Conservation (phyloP, 257 asterid genomes). For the Lycium barbarum region DNA sequence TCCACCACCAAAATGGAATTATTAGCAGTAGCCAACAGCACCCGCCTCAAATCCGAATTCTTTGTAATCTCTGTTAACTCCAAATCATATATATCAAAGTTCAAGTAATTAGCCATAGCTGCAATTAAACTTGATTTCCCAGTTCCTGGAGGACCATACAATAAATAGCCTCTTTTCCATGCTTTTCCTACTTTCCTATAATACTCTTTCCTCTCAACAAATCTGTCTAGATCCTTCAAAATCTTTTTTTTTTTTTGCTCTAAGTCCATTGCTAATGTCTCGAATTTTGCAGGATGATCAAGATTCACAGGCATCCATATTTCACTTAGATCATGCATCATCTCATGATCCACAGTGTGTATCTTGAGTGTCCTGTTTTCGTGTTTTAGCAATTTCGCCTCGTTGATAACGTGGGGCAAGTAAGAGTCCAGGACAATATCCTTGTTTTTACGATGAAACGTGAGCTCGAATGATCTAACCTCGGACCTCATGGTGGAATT, state of each 20-base stretch:
- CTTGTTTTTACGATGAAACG: slow-evolving; percentile 51
- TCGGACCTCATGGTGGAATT: slow-evolving; percentile 47
- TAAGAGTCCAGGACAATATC: slow-evolving; percentile 48
- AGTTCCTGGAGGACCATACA: slow-evolving; percentile 86
- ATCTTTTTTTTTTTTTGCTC: slow-evolving; percentile 48
- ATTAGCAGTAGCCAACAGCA: slow-evolving; percentile 56
- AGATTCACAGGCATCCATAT: slow-evolving; percentile 52
- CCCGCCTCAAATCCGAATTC: slow-evolving; percentile 57
- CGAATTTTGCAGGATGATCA: slow-evolving; percentile 67
- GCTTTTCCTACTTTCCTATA: slow-evolving; percentile 69
- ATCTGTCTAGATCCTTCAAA: slow-evolving; percentile 54
- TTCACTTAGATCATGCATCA: slow-evolving; percentile 38
- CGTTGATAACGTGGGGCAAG: slow-evolving; percentile 46
- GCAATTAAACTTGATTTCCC: slow-evolving; percentile 83
- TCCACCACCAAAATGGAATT: slow-evolving; percentile 36
- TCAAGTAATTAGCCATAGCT: slow-evolving; percentile 72
- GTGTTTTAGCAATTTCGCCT: slow-evolving; percentile 41
- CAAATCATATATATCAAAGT: slow-evolving; percentile 71
- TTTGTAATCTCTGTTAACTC: slow-evolving; percentile 58
- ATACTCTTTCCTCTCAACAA: slow-evolving; percentile 56
- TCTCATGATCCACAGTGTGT: slow-evolving; percentile 49
- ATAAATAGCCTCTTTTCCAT: slow-evolving; percentile 75
- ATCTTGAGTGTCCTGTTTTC: slow-evolving; percentile 58
- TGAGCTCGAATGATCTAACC: slow-evolving; percentile 59
- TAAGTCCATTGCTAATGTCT: slow-evolving; percentile 66